A percentile compares a stretch with the other conserved stretches of the same genome.
phyloP scores from a whole-genome alignment of 805 yeast species.

The Danielia oregonensis region DNA sequence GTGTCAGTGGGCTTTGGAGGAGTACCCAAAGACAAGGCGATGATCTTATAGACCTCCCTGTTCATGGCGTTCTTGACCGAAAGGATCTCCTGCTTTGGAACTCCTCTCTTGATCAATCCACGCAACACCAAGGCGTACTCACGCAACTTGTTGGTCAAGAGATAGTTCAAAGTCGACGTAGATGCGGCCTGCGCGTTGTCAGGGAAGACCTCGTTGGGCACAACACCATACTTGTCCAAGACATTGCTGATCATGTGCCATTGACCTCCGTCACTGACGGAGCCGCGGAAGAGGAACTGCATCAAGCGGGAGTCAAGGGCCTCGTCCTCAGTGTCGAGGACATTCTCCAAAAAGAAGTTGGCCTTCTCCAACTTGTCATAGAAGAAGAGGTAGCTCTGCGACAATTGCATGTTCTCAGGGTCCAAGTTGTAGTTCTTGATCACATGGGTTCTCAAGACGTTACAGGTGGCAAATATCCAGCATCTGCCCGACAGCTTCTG shows the following conservation, averaged over 20 bases:
- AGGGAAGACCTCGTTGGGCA: slow-evolving; percentile 71
- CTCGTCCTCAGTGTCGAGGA: slow-evolving; percentile 63
- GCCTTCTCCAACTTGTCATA: slow-evolving; percentile 85
- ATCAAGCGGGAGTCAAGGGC: slow-evolving; percentile 68
- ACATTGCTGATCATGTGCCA: slow-evolving; percentile 79
- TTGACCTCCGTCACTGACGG: slow-evolving; percentile 84
- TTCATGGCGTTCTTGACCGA: slow-evolving; percentile 42
- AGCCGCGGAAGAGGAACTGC: slow-evolving; percentile 59
- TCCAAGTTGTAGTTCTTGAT: slow-evolving; percentile 56
- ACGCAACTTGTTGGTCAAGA: slow-evolving; percentile 66
- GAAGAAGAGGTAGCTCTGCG: slow-evolving; percentile 77
- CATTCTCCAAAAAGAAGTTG: slow-evolving; percentile 74
- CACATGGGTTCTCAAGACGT: slow-evolving; percentile 62
- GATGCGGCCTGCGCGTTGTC: slow-evolving; percentile 60
- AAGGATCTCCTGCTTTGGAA: slow-evolving; percentile 35
- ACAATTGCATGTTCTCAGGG: slow-evolving; percentile 57
- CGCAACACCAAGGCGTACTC: slow-evolving; percentile 75
- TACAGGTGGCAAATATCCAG: slow-evolving; percentile 85
- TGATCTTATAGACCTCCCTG: slow-evolving; percentile 59
- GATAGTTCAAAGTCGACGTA: slow-evolving; percentile 52
- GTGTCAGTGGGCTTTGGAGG: slow-evolving; percentile 72
- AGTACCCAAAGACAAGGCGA: slow-evolving; percentile 67
- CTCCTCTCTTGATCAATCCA: slow-evolving; percentile 40
- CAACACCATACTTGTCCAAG: slow-evolving; percentile 75
- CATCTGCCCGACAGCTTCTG: slow-evolving; percentile 80